phyloP scores from a whole-genome alignment of 1,284 basidiomycete genomes.

The Cryptococcus amylolentus region DNA sequence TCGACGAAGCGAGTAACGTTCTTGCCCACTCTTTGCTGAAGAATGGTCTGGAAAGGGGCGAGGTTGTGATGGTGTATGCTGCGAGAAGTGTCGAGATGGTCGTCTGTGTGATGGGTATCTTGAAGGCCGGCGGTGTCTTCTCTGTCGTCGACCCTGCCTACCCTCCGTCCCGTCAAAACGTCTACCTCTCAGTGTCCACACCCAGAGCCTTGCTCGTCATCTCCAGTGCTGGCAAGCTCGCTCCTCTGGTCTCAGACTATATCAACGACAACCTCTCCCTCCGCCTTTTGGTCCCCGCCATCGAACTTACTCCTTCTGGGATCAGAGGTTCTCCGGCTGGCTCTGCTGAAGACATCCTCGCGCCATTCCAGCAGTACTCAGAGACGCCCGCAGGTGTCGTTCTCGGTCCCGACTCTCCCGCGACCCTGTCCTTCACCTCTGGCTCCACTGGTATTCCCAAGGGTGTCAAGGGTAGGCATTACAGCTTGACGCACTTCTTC shows the following conservation, averaged over 20 bases:
- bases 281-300: conserved; percentile 87
- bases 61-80: conserved; percentile 99
- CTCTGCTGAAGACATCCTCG: conserved; percentile 45
- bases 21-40: conserved; percentile 86
- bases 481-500: conserved; percentile 98
- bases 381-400: conserved; percentile 63
- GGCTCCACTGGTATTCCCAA: conserved; percentile 98
- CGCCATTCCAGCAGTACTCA: conserved; percentile 50
- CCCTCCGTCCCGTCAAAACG: conserved; percentile 88
- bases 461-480: conserved; percentile 93
- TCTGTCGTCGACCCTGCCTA: conserved; percentile 99
- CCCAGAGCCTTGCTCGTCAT: conserved; percentile 92
- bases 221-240: conserved; percentile 81
- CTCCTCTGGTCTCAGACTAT: conserved; percentile 79
- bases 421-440: conserved; percentile 93
- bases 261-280: conserved; percentile 76
- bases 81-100: conserved; percentile 95
- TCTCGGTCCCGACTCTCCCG: conserved; percentile 91
- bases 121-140: conserved; percentile 96
- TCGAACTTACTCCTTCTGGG: conserved; percentile 67
- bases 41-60: conserved; percentile 82
- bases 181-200: conserved; percentile 90
- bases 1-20: conserved; percentile 82
- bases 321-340: conserved; percentile 63
- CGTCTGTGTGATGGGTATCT: conserved; percentile 92